Evolutionary conservation across 2,329 filamentous ascomycete species (phyloP).

Genomic region (Hirsutella rhossiliensis): DNA sequence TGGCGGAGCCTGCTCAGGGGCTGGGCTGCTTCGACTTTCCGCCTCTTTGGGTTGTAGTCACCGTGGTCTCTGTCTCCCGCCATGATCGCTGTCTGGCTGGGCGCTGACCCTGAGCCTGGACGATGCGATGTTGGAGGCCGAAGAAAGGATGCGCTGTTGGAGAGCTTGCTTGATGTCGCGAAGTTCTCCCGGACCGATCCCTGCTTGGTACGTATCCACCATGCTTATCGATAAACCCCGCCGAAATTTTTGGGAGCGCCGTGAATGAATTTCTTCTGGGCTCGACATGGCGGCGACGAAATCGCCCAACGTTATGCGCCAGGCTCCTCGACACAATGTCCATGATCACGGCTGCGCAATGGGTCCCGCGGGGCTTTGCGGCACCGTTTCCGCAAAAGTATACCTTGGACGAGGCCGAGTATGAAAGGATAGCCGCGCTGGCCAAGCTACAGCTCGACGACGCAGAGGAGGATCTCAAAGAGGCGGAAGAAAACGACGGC

Average conservation of each 20-base stretch:
- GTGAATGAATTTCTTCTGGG: background rate
- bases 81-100: conserved; percentile 11
- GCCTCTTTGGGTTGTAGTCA: conserved; percentile 26
- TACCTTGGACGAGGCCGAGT: conserved; percentile 63
- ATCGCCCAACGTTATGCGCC: background rate
- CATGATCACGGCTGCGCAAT: conserved; percentile 67
- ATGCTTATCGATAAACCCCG: conserved; percentile 29
- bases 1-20: conserved; percentile 16
- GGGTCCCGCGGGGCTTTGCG: conserved; percentile 67
- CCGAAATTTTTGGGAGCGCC: conserved; percentile 18
- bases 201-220: background rate
- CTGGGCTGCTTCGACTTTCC: conserved; percentile 21
- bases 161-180: conserved; percentile 5
- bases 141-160: too few species aligned
- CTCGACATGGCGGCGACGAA: background rate
- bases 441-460: conserved; percentile 79
- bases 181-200: conserved; percentile 9
- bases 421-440: conserved; percentile 61
- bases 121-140: background rate
- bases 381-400: conserved; percentile 67
- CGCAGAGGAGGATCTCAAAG: conserved; percentile 73
- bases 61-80: conserved; percentile 23
- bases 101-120: background rate
- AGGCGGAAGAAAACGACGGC: conserved; percentile 40
- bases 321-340: conserved; percentile 30